Evolutionary conservation across 495 filamentous ascomycete species (phyloP), one percentile per base, ranked within the genome.

Genomic region (Cenococcum geophilum): DNA sequence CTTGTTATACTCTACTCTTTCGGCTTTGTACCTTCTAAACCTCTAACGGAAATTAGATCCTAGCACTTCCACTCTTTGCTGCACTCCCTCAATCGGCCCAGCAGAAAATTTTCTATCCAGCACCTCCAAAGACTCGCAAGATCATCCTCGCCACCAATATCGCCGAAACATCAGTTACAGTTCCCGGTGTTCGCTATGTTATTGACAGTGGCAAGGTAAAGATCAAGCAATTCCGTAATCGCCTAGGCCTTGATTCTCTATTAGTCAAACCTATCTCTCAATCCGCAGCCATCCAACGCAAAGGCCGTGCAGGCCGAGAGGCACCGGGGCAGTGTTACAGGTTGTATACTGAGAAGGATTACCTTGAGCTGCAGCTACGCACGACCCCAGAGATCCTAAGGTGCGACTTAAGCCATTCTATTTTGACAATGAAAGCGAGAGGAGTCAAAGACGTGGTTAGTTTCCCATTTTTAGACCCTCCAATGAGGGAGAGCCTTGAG

Each of bases 141-240:
- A 75, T 99, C 8, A 89, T 99, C 11, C 79, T 99, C 2, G 83
- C 91, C 0, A 99, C 95, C 14, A 99, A 99, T 72, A 97, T 99
- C 64, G 95, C 95, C 22, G 95, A 99, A 69, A 97, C 95, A 0
- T 99, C 95, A 0, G 87, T 99, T 57, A 99, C 95, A 0, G 91
- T 99, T 0, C 85, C 92, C 8, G 95, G 95, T 1, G 91, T 99
- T 4, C 83, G 91, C 1, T 89, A 83, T 68, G 95, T 99, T 32
- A 78, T 99, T 32, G 95, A 99, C 70, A 88, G 89, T 67, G 95
- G 95, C 23, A 96, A 96, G 68, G 87, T 87, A 4, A 99, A 97
- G 70, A 83, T 92, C 54, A 97, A 96, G 72, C 88, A 96, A 61
- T 97, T 92, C 75, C 85, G 91, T 1, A 82, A 88, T 11, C 80